These are phyloP conservation scores for Vaccinium macrocarpon DNA, from an alignment of 148 eudicot species.

Conservation along the genomic window DNA sequence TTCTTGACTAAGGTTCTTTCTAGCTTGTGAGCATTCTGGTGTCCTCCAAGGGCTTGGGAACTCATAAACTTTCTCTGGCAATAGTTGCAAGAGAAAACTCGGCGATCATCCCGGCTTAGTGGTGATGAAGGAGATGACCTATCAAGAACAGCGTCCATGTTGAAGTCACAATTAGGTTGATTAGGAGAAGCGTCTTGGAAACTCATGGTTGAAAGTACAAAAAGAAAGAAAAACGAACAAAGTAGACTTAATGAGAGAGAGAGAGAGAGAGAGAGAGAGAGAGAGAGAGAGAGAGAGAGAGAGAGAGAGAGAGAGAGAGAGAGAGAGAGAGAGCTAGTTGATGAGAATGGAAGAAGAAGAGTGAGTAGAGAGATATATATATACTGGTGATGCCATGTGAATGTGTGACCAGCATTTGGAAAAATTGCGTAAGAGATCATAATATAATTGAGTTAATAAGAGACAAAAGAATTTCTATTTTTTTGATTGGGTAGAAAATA, in stretches of 20 bases:
- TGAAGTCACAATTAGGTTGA: conserved; percentile 25
- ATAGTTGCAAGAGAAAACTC: conserved; percentile 67
- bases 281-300: background rate
- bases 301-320: background rate
- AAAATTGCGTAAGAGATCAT: background rate
- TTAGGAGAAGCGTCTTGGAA: conserved; percentile 36
- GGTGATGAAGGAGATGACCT: conserved; percentile 34
- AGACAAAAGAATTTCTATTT: too few relatives aligned
- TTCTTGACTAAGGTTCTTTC: conserved; percentile 78
- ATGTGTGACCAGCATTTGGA: background rate
- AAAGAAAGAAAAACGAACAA: background rate
- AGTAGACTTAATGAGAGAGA: background rate
- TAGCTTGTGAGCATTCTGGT: conserved; percentile 79
- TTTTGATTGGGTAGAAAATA: too few relatives aligned
- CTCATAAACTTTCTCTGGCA: conserved; percentile 68
- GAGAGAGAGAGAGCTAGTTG: background rate
- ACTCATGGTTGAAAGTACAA: conserved; percentile 32
- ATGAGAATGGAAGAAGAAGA: background rate
- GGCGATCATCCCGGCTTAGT: conserved; percentile 26
- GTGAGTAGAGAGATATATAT: background rate
- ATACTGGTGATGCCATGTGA: background rate
- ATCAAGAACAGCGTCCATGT: conserved; percentile 45
- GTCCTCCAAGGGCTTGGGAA: conserved; percentile 85
- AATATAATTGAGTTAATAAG: background rate
- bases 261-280: background rate